Evolutionary conservation across 1,284 basidiomycete species (phyloP).

Genomic region (Ganoderma meredithae): DNA sequence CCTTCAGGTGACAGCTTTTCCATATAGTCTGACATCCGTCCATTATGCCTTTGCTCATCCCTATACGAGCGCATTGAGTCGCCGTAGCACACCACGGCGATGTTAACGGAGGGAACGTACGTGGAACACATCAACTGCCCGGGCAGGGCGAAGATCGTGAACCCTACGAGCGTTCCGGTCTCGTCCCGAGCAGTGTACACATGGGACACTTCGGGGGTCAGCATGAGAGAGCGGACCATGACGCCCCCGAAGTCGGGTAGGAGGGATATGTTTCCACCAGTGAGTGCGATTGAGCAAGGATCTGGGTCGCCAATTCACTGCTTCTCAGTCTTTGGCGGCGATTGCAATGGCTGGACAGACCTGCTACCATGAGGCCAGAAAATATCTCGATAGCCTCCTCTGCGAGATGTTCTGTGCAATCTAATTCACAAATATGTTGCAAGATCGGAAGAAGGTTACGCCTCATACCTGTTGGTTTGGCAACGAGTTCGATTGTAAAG

Average conservation of each 20-base stretch:
- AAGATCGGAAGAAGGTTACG: no score
- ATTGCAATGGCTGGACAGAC: background rate
- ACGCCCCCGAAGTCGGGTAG: slow-evolving; percentile 18
- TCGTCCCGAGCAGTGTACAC: slow-evolving; percentile 29
- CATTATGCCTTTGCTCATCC: slow-evolving; percentile 27
- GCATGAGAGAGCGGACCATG: slow-evolving; percentile 28
- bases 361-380: slow-evolving; percentile 24
- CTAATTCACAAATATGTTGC: background rate
- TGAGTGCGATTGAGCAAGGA: slow-evolving; percentile 28
- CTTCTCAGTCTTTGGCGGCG: background rate
- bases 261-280: slow-evolving; percentile 24
- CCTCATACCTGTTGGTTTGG: slow-evolving; percentile 11
- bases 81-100: no score
- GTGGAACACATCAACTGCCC: slow-evolving; percentile 26
- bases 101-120: slow-evolving; percentile 1
- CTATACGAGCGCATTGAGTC: slow-evolving; percentile 15
- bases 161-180: slow-evolving; percentile 24
- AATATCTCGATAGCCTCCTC: slow-evolving; percentile 27
- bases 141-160: slow-evolving; percentile 24
- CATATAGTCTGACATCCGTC: slow-evolving; percentile 20
- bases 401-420: slow-evolving; percentile 5
- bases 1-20: slow-evolving; percentile 27
- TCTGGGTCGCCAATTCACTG: slow-evolving; percentile 10
- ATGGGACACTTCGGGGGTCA: slow-evolving; percentile 21
- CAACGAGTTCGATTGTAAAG: slow-evolving; percentile 10